A percentile compares a stretch with the other conserved stretches of the same genome.
phyloP scores from a whole-genome alignment of 805 yeast genomes.

The Myxozyma vanderwaltii region DNA sequence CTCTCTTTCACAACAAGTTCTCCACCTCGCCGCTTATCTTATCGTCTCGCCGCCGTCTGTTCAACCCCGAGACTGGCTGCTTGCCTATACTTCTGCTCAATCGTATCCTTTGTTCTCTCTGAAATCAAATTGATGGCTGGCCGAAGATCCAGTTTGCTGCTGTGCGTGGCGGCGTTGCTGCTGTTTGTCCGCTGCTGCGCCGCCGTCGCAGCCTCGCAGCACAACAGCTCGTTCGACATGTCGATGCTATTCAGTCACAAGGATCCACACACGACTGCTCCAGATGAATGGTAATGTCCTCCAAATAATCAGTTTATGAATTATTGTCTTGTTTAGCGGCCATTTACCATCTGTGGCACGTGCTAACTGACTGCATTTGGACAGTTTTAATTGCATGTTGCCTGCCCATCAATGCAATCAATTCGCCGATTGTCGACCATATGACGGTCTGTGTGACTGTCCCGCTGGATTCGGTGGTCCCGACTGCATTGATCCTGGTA shows the following conservation, averaged over 20 bases:
- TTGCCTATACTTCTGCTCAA: conserved; percentile 7
- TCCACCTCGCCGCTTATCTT: conserved; percentile 10
- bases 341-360: too few species aligned
- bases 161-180: conserved; percentile 1
- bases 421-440: conserved; percentile 83
- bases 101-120: neutral
- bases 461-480: conserved; percentile 90
- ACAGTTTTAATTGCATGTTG: conserved; percentile 85
- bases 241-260: neutral
- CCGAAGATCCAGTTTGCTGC: neutral
- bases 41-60: conserved; percentile 6
- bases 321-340: neutral
- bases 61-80: neutral
- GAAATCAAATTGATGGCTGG: too few species aligned
- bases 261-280: conserved; percentile 1
- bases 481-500: conserved; percentile 78
- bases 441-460: conserved; percentile 90
- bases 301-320: neutral
- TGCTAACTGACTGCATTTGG: neutral
- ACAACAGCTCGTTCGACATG: conserved; percentile 7
- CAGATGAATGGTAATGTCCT: conserved; percentile 4
- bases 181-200: conserved; percentile 3
- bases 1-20: neutral
- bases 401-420: conserved; percentile 91
- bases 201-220: conserved; percentile 7